phyloP scores from a whole-genome alignment of 164 flowering plant species.

The Aristolochia californica region DNA sequence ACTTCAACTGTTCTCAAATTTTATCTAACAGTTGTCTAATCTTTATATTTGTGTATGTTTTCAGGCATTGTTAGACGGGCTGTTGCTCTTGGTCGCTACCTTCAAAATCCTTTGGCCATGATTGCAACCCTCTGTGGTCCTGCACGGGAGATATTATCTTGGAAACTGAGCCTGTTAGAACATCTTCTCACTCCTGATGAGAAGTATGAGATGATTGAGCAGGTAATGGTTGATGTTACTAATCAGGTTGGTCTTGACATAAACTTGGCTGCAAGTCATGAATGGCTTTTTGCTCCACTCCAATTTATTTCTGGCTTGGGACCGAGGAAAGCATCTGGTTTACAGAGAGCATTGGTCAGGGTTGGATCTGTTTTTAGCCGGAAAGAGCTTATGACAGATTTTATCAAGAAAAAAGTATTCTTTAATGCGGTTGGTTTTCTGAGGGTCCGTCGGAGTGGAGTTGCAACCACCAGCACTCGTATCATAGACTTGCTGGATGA shows the following conservation, averaged over 20 bases:
- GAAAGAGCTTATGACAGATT: conserved; percentile 55
- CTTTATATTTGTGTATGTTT: conserved; percentile 3
- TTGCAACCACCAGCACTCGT: conserved; percentile 68
- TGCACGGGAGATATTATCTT: conserved; percentile 77
- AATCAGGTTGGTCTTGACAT: conserved; percentile 93
- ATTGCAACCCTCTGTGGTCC: conserved; percentile 95
- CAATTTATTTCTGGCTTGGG: conserved; percentile 94
- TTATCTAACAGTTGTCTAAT: background rate
- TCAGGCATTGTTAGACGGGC: conserved; percentile 91
- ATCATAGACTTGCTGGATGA: conserved; percentile 85
- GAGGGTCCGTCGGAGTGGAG: conserved; percentile 83
- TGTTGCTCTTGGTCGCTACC: conserved; percentile 89
- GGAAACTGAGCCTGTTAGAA: conserved; percentile 68
- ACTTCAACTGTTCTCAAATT: no score
- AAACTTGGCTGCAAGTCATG: conserved; percentile 84
- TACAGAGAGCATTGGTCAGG: conserved; percentile 75
- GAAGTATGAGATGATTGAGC: conserved; percentile 83
- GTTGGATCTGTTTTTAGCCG: conserved; percentile 62
- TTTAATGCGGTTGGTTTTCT: conserved; percentile 85
- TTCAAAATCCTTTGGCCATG: conserved; percentile 96
- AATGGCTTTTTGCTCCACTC: conserved; percentile 87
- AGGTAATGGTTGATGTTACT: conserved; percentile 87
- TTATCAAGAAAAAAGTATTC: conserved; percentile 73
- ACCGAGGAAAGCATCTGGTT: conserved; percentile 84
- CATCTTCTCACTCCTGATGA: conserved; percentile 81